Base-by-base conservation (phyloP, 441 rosid genomes). In the Melastoma candidum region DNA sequence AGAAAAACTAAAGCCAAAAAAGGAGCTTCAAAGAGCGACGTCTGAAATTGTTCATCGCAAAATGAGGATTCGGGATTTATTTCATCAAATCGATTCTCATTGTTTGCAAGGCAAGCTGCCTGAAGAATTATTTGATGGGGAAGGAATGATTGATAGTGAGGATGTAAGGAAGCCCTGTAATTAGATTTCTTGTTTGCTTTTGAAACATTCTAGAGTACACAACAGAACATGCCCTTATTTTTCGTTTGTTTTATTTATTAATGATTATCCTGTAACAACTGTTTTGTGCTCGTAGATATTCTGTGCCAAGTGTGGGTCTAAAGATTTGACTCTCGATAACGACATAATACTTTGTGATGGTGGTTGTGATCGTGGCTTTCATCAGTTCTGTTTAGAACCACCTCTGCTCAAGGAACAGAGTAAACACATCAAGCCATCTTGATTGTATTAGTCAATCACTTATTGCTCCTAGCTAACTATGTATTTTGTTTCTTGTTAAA, bases 291-390 rank as follows among this genome's bases (percentile, higher is more conserved):
- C 61, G 73, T 94, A 94, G 97, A 94, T 94, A 62, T 90, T 84
- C 70, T 94, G 99, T 74, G 90, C 97, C 57, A 94, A 85, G 75
- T 94, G 99, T 77, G 82, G 85, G 57, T 87, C 97, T 48, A 78
- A 90, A 74, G 96, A 94, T 59, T 63, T 82, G 67, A 61, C 89
- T 68, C 48, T 61, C 56, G 78, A 85, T 68, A 87, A 94, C 66
- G 99, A 94, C 78, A 90, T 94, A 65, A 80, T 94, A 69, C 95
- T 94, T 51, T 90, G 99, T 32, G 97, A 94, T 60, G 99, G 99
- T 51, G 82, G 80, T 61, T 94, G 99, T 60, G 96, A 90, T 59
- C 81, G 99, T 26, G 97, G 90, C 53, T 94, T 87, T 68, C 99
- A 94, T 65, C 99, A 94, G 54, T 73, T 63, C 70, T 94, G 99